A percentile compares a stretch with the other conserved stretches of the same genome.
phyloP scores from a whole-genome alignment of 2,329 filamentous ascomycete genomes.

The Monosporascus sp. region DNA sequence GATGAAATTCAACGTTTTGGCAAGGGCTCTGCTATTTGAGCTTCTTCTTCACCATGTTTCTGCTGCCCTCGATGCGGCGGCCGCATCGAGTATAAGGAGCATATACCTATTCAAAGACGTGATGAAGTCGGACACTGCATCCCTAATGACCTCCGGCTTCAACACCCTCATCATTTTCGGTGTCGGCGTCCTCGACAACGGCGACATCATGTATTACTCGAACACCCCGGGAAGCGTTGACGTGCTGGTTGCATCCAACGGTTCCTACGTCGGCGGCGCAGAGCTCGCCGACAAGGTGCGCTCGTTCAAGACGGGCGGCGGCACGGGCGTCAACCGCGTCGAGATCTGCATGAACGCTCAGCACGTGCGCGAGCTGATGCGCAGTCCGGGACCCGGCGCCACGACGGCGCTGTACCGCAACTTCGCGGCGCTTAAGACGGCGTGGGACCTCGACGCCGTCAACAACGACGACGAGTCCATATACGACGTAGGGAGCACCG shows the following conservation, averaged over 20 bases:
- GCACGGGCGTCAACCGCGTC: conserved; percentile 29
- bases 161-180: conserved; percentile 38
- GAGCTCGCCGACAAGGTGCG: conserved; percentile 42
- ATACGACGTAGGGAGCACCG: conserved; percentile 36
- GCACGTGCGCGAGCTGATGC: conserved; percentile 34
- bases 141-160: conserved; percentile 36
- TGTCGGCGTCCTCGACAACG: conserved; percentile 35
- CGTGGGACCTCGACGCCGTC: conserved; percentile 39
- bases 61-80: conserved; percentile 6
- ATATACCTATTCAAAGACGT: conserved; percentile 40
- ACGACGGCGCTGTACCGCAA: conserved; percentile 32
- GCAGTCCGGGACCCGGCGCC: conserved; percentile 25
- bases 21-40: conserved; percentile 10
- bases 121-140: conserved; percentile 36
- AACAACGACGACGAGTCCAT: conserved; percentile 41
- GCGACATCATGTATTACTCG: conserved; percentile 41
- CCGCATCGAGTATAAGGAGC: conserved; percentile 18
- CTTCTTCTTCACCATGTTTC: conserved; percentile 9
- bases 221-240: conserved; percentile 32
- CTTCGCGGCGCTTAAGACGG: conserved; percentile 32
- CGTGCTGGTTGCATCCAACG: conserved; percentile 30
- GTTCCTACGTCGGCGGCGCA: conserved; percentile 41
- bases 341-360: conserved; percentile 40
- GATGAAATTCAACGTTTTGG: conserved; percentile 10
- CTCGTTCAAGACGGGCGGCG: conserved; percentile 31